Conservation (phyloP, 2,329 filamentous ascomycete species). For the Orbilia javanica region DNA sequence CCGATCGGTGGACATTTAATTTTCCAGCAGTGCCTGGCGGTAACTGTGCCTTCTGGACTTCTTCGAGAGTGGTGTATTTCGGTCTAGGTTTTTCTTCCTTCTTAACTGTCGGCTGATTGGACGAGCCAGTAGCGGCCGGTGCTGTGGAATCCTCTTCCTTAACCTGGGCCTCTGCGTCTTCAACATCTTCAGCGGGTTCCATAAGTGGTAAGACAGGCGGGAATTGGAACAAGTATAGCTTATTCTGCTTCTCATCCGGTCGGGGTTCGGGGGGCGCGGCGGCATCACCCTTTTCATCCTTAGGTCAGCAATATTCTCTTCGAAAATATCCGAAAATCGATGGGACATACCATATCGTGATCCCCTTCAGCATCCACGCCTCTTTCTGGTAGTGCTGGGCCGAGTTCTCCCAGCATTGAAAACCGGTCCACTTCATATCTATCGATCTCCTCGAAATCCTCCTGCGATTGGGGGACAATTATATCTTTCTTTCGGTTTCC, state of each 20-base stretch:
- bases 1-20: constrained; percentile 73
- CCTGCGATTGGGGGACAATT: constrained; percentile 55
- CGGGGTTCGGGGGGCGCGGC: background rate
- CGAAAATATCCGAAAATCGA: background rate
- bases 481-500: constrained; percentile 44
- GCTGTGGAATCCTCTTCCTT: constrained; percentile 36
- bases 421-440: constrained; percentile 59
- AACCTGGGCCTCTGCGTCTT: constrained; percentile 26
- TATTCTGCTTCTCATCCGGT: constrained; percentile 61
- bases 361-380: constrained; percentile 57
- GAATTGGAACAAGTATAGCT: constrained; percentile 62
- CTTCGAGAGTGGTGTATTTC: constrained; percentile 64
- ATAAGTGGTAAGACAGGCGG: constrained; percentile 61
- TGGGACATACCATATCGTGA: constrained; percentile 58
- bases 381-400: constrained; percentile 35
- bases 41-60: constrained; percentile 63
- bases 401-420: constrained; percentile 50
- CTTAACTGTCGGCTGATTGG: constrained; percentile 27
- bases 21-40: constrained; percentile 73
- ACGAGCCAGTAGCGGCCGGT: constrained; percentile 19
- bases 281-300: constrained; percentile 21
- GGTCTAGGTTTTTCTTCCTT: constrained; percentile 28
- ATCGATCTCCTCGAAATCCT: constrained; percentile 61
- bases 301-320: constrained; percentile 16
- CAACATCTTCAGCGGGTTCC: constrained; percentile 29